phyloP scores from a whole-genome alignment of 805 yeast species.

The Ogataea nitratoaversa region DNA sequence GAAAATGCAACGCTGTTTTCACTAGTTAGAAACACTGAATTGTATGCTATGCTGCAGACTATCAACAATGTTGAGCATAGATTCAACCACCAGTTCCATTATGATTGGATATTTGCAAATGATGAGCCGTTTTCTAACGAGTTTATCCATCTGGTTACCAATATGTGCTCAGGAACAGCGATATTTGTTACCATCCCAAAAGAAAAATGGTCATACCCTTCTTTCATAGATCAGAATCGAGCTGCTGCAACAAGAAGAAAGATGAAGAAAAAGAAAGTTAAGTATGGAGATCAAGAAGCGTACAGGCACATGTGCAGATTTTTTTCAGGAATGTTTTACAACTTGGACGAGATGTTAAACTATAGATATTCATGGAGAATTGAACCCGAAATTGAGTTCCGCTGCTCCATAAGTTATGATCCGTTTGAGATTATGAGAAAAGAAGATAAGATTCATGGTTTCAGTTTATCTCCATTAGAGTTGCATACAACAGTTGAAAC shows the following conservation, averaged over 20 bases:
- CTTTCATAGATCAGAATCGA: constrained; percentile 32
- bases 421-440: constrained; percentile 46
- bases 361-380: constrained; percentile 59
- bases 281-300: constrained; percentile 55
- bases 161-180: no score
- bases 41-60: constrained; percentile 33
- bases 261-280: constrained; percentile 31
- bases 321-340: constrained; percentile 49
- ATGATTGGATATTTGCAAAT: constrained; percentile 45
- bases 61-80: constrained; percentile 34
- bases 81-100: constrained; percentile 35
- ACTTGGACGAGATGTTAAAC: constrained; percentile 38
- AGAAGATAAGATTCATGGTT: constrained; percentile 44
- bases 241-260: constrained; percentile 29
- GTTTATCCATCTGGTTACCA: constrained; percentile 32
- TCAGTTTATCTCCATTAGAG: constrained; percentile 47
- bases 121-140: constrained; percentile 40
- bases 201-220: constrained; percentile 47
- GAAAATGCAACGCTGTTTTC: constrained; percentile 61
- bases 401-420: constrained; percentile 47
- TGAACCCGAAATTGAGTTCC: constrained; percentile 47
- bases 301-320: constrained; percentile 68
- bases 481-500: constrained; percentile 43
- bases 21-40: constrained; percentile 38
- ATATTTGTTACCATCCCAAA: constrained; percentile 42